Evolutionary conservation across 495 filamentous ascomycete genomes (phyloP).

Genomic region (Neurospora hispaniola): DNA sequence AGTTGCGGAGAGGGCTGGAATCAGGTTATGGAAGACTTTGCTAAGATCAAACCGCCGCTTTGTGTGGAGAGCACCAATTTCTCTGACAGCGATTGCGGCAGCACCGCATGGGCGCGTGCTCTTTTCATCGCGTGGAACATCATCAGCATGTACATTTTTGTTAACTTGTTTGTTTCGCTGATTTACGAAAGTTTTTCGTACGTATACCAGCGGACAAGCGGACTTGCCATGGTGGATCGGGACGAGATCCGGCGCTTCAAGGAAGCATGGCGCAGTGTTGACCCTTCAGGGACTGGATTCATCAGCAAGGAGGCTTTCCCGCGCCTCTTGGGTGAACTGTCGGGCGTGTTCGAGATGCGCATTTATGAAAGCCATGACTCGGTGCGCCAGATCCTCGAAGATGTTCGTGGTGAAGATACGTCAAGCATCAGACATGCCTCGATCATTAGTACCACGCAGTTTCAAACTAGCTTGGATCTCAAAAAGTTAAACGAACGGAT

Average conservation of each 20-base stretch:
- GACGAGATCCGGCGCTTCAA: slow-evolving; percentile 96
- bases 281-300: slow-evolving; percentile 82
- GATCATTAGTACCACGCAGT: slow-evolving; percentile 34
- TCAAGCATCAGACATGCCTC: slow-evolving; percentile 44
- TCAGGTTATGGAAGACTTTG: slow-evolving; percentile 91
- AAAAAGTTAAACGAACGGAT: slow-evolving; percentile 63
- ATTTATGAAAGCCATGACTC: slow-evolving; percentile 88
- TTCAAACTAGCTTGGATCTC: slow-evolving; percentile 60
- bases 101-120: slow-evolving; percentile 70
- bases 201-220: slow-evolving; percentile 91
- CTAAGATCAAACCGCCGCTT: slow-evolving; percentile 59
- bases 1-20: slow-evolving; percentile 97
- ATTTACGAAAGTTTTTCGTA: slow-evolving; percentile 99
- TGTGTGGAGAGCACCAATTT: slow-evolving; percentile 61
- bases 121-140: slow-evolving; percentile 98
- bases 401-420: slow-evolving; percentile 49
- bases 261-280: slow-evolving; percentile 92
- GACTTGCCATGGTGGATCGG: slow-evolving; percentile 69
- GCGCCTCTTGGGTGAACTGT: slow-evolving; percentile 78
- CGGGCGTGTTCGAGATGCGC: slow-evolving; percentile 93
- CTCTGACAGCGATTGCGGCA: slow-evolving; percentile 87
- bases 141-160: slow-evolving; percentile 99
- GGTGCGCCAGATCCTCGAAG: slow-evolving; percentile 69
- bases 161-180: slow-evolving; percentile 94
- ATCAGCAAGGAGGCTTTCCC: slow-evolving; percentile 91